Evolutionary conservation across 2,329 filamentous ascomycete genomes (phyloP), one percentile per base, ranked within the genome.

Genomic region (Atkinsonella hypoxylon): DNA sequence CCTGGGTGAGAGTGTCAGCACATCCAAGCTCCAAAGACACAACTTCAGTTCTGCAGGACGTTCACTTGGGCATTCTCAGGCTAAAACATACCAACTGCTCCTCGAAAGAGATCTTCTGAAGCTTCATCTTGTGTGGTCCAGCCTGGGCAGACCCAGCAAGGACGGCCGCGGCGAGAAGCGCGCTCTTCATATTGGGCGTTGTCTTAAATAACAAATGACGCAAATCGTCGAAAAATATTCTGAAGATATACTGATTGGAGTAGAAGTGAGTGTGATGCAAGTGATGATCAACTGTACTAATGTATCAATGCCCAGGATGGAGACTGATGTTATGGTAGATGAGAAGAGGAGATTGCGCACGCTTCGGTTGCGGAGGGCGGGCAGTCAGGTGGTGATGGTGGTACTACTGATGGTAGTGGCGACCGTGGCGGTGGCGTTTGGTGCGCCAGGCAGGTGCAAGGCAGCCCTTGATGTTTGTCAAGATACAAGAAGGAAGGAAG

Each of bases 111-210:
- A 97, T 75, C 85, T 98, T 98, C 80, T 96, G 87, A 64, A 98
- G 84, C 79, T 94, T 93, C 80, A 96, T 85, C 79, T 89, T 94
- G 82, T 97, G 89, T 59, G 95, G 78, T 63, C 83, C 89, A 61
- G 89, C 91, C 66, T 87, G 79, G 67, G 86, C 86, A 67, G 85
- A 82, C 75, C 87, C 86, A 64, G 90, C 78, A 77, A 94, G 81
- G 75, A 83, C 78, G 64, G 83, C 82, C 72, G 88, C 84, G 68
- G 89, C 76, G 66, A 95, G 70, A 64, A 89, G 75, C 72, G 83
- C 76, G 70, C 82, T 82, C 84, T 94, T 96, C 91, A 96, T 97
- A 70, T 59, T 76, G 71, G 69, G 67, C 67, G 56, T 58, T 52
- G 51, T 39, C 45, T 58, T 26, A 10, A 8, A 17, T 20, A 12